A percentile compares a stretch with the other conserved stretches of the same genome.
phyloP scores from a whole-genome alignment of 2,329 filamentous ascomycete genomes.

The Venturia asperata region DNA sequence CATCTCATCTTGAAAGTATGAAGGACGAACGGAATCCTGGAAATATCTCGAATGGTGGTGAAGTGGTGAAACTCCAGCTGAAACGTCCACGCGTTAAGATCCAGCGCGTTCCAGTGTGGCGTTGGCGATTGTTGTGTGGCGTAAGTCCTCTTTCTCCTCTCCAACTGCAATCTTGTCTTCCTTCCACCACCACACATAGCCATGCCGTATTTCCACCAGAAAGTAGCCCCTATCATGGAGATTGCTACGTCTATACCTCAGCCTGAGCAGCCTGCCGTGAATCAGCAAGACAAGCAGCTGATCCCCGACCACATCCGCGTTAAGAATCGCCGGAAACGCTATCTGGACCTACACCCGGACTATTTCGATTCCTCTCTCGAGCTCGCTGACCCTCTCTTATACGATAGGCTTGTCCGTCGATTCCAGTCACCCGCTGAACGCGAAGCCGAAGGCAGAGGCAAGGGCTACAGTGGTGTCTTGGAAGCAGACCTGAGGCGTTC shows the following conservation, averaged over 20 bases:
- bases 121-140: background rate
- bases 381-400: slow-evolving; percentile 70
- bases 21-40: background rate
- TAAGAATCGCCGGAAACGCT: slow-evolving; percentile 73
- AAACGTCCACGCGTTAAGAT: background rate
- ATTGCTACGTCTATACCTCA: background rate
- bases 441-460: slow-evolving; percentile 62
- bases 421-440: slow-evolving; percentile 70
- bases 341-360: slow-evolving; percentile 62
- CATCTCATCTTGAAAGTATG: background rate
- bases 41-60: background rate
- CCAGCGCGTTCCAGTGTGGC: background rate
- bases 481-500: slow-evolving; percentile 71
- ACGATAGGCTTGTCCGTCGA: slow-evolving; percentile 69
- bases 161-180: background rate
- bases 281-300: background rate
- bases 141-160: background rate
- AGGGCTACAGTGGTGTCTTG: slow-evolving; percentile 72
- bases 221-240: slow-evolving; percentile 11
- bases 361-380: slow-evolving; percentile 62
- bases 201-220: slow-evolving; percentile 20
- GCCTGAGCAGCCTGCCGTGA: background rate
- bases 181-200: background rate
- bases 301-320: slow-evolving; percentile 43
- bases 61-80: background rate